These are phyloP conservation scores for Ottelia alismoides DNA, from an alignment of 106 monocot species.

Conservation along the genomic window DNA sequence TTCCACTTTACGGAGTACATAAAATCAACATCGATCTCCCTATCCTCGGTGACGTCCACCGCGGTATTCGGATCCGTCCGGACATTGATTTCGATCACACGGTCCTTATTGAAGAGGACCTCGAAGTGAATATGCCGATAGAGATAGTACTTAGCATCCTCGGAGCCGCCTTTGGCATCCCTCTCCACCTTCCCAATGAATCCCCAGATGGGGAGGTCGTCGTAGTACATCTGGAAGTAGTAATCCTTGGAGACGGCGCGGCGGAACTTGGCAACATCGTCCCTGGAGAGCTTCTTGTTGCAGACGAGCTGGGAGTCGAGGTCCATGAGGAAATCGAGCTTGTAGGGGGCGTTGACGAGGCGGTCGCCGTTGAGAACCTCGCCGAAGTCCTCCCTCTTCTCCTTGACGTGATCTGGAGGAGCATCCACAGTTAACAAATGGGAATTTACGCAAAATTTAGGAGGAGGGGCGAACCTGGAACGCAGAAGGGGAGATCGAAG, in stretches of 20 bases:
- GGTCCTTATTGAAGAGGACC: constrained; percentile 15
- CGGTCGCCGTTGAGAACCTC: constrained; percentile 25
- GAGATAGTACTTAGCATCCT: constrained; percentile 5
- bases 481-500: constrained; percentile 7
- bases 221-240: constrained; percentile 27
- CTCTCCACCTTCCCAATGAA: constrained; percentile 16
- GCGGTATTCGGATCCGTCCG: constrained; percentile 11
- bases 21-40: constrained; percentile 11
- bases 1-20: constrained; percentile 18
- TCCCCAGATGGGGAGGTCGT: constrained; percentile 21
- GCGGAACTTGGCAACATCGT: constrained; percentile 14
- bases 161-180: constrained; percentile 6
- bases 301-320: constrained; percentile 1
- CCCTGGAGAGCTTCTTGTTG: background rate
- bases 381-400: constrained; percentile 13
- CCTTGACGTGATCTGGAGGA: constrained; percentile 7
- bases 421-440: background rate
- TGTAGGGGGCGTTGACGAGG: constrained; percentile 13
- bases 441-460: background rate
- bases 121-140: constrained; percentile 19
- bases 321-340: constrained; percentile 7
- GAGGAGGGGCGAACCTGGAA: constrained; percentile 2
- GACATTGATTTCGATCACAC: constrained; percentile 17
- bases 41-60: constrained; percentile 13
- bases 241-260: constrained; percentile 18